Base-by-base conservation (phyloP, 331 rosid species). In the Pyracantha coccinea region DNA sequence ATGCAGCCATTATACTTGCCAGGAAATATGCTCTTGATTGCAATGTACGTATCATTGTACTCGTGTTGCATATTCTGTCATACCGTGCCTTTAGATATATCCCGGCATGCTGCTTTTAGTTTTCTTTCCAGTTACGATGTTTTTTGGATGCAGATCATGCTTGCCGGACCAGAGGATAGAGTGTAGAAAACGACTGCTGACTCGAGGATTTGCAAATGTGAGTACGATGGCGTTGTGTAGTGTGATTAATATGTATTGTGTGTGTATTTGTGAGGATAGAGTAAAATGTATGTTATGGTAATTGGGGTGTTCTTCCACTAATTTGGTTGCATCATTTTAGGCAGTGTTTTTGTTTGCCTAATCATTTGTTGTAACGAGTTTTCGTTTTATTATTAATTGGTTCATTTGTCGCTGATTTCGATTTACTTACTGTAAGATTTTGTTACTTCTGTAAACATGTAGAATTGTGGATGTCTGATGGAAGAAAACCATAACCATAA, bases 111-210 rank as follows among this genome's bases (percentile, higher is more conserved):
- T 41, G 25, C 58, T 15, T 52, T 52, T 52, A 0, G 10, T 15
- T 52, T 52, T 5, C 4, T 52, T 52, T 52, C 58, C 58, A 13
- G 58, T n/a, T 52, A 41, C 50, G 50, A 41, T 12, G 50, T 41
- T 41, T 41, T 41, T 4, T 12, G 15, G 50, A 41, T 4, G 2
- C 90, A 93, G 97, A 97, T 91, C 11, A 90, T 88, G 89, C 92
- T 94, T 84, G 98, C 88, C 41, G 97, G 97, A 25, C 96, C 98
- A 68, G 98, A 91, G 77, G 98, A 94, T 78, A 87, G 86, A 85
- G 92, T 88, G 74, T 93, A 91, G 89, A 75, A 79, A 85, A 41
- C 50, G 53, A 79, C 81, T 73, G 86, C 88, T 77, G 84, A 87
- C 80, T 23, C 15, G 74, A 83, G 78, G 58, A 76, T 84, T 66